These are phyloP conservation scores for Citrus reticulata DNA, from an alignment of 345 rosid species.

Conservation along the genomic window DNA sequence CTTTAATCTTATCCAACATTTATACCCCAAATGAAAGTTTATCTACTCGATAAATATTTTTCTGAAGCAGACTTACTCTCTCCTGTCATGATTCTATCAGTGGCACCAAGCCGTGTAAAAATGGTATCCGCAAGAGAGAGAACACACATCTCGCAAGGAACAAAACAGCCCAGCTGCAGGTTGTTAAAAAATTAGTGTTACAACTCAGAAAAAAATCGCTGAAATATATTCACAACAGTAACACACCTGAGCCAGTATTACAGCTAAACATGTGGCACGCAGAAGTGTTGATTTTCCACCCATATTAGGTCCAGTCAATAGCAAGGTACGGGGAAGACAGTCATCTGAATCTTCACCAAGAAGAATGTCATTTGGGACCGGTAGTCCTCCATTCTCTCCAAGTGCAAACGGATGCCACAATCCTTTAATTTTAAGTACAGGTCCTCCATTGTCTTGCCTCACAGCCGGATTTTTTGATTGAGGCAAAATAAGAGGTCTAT, in stretches of 20 bases:
- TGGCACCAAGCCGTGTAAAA: conserved; percentile 92
- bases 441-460: conserved; percentile 40
- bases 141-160: conserved; percentile 64
- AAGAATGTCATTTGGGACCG: conserved; percentile 74
- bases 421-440: conserved; percentile 64
- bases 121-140: conserved; percentile 77
- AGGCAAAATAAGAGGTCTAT: conserved; percentile 62
- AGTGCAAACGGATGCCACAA: conserved; percentile 95
- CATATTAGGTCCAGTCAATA: conserved; percentile 97
- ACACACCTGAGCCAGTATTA: conserved; percentile 82
- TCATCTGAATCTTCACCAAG: conserved; percentile 61
- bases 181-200: conserved; percentile 5
- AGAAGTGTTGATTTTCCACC: conserved; percentile 97
- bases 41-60: neutral
- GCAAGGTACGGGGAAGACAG: conserved; percentile 50
- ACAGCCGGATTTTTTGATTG: conserved; percentile 31
- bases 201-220: neutral
- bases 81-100: conserved; percentile 92
- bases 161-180: conserved; percentile 83
- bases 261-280: conserved; percentile 87
- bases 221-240: conserved; percentile 5
- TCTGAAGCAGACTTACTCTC: conserved; percentile 58
- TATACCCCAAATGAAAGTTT: neutral
- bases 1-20: neutral
- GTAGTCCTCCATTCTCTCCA: conserved; percentile 59